Percentiles rank a stretch among this genome's conserved stretches.
Evolutionary conservation across 805 yeast genomes (phyloP).

Genomic region (Candida corydali): DNA sequence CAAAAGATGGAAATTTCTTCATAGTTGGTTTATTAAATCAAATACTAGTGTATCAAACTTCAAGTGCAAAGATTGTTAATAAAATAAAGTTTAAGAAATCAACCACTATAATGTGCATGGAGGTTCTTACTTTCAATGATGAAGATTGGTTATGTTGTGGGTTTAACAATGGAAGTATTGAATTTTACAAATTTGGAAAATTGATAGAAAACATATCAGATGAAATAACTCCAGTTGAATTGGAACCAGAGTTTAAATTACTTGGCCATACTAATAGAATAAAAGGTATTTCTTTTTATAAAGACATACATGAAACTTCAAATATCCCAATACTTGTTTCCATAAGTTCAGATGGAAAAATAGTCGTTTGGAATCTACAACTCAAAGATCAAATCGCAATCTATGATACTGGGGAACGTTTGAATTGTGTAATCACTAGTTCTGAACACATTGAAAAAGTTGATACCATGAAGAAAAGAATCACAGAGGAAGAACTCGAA

Average conservation of each 20-base stretch:
- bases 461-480: slow-evolving; percentile 61
- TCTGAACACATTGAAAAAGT: slow-evolving; percentile 75
- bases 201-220: slow-evolving; percentile 14
- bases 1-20: slow-evolving; percentile 65
- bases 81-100: slow-evolving; percentile 48
- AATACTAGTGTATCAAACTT: slow-evolving; percentile 61
- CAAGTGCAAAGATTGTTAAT: slow-evolving; percentile 53
- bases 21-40: slow-evolving; percentile 70
- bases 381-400: slow-evolving; percentile 80
- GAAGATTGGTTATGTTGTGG: slow-evolving; percentile 63
- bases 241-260: slow-evolving; percentile 53
- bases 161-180: slow-evolving; percentile 65
- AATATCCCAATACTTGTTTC: slow-evolving; percentile 56
- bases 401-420: slow-evolving; percentile 84
- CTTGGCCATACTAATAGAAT: slow-evolving; percentile 84
- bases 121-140: slow-evolving; percentile 42
- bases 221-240: slow-evolving; percentile 17
- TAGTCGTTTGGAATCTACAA: slow-evolving; percentile 78
- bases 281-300: slow-evolving; percentile 64
- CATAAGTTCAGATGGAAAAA: slow-evolving; percentile 89
- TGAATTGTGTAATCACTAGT: slow-evolving; percentile 77
- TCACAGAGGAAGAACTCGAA: slow-evolving; percentile 16
- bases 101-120: slow-evolving; percentile 72
- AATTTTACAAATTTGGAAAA: slow-evolving; percentile 45
- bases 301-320: slow-evolving; percentile 30